These are phyloP conservation scores for Peniophora sp. DNA, from an alignment of 1,284 basidiomycete genomes.

Conservation along the genomic window DNA sequence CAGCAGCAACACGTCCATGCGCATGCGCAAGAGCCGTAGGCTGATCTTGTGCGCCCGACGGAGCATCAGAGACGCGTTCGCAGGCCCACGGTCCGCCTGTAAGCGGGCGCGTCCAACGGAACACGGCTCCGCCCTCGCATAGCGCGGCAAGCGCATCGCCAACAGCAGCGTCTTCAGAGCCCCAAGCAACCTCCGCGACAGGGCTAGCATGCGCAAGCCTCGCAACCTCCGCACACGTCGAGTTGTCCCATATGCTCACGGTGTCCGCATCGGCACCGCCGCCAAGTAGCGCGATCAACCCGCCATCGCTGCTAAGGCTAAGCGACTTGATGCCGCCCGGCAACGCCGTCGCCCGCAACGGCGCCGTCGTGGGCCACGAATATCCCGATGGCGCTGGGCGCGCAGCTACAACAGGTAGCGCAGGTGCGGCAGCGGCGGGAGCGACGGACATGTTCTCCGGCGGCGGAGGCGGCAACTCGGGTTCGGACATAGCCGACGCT, in stretches of 20 bases:
- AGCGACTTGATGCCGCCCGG: background rate
- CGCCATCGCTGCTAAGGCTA: background rate
- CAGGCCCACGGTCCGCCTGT: no score
- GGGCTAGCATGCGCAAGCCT: slow-evolving; percentile 30
- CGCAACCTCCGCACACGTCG: slow-evolving; percentile 33
- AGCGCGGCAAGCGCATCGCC: slow-evolving; percentile 23
- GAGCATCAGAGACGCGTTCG: no score
- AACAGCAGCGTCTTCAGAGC: slow-evolving; percentile 45
- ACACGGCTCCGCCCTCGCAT: slow-evolving; percentile 46
- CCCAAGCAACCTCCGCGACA: slow-evolving; percentile 45
- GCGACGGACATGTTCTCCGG: background rate
- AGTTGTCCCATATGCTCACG: slow-evolving; percentile 46
- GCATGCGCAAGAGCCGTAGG: slow-evolving; percentile 46
- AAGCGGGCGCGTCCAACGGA: slow-evolving; percentile 38
- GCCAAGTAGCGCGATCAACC: background rate
- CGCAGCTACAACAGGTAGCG: background rate
- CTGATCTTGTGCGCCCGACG: slow-evolving; percentile 21
- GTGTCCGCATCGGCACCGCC: slow-evolving; percentile 32
- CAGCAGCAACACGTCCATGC: slow-evolving; percentile 51
- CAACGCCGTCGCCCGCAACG: background rate
- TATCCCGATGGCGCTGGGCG: background rate
- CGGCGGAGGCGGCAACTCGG: background rate
- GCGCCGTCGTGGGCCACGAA: background rate
- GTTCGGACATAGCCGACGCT: background rate
- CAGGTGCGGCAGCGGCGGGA: background rate